Base-by-base conservation (phyloP, 2,329 filamentous ascomycete genomes). In the Trichoderma harzianum region DNA sequence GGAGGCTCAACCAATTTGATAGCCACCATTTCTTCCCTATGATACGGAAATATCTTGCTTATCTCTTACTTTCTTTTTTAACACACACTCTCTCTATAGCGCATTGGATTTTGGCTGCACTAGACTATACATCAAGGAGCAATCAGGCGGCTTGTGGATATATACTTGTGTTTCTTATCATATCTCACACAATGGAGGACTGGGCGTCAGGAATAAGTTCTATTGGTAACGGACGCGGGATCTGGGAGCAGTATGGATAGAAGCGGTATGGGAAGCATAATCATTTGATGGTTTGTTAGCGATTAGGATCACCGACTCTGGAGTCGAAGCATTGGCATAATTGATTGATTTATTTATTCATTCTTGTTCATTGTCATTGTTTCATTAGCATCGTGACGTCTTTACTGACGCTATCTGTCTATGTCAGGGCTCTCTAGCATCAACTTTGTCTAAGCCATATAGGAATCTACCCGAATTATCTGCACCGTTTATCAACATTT, bases 71-170 rank as follows among this genome's bases (percentile, higher is more conserved):
- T 16, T 30, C 24, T 24, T 5, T 61, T 43, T n/a, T n/a, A 43
- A n/a, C 39, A 43, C 39, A 61, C 26, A 12, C 28, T 60, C 57
- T 60, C 57, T 34, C 18, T 60, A 11, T 26, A 36, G 18, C 18
- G 30, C 57, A 62, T 47, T 47, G 55, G 47, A 39, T 24, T 36
- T 55, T 55, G 57, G 28, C 21, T 39, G n/a, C 12, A 47, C 43
- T 78, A 77, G 76, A 75, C 30, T 65, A 39, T 62, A 24, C 32
- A 70, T 66, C 39, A 70, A 66, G 60, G 75, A 63, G 75, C 72
- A 75, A 34, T 58, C 70, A 60, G 75, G 74, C 16, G 76, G 76
- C 76, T 74, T 78, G 76, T 71, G 53, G 74, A 72, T 72, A 72
- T 65, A 5, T 18, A 32, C 18, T 18, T 47, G 8, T 34, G 5